phyloP scores from a whole-genome alignment of 371 early-diverging fungal species.

The Mortierella polycephala region DNA sequence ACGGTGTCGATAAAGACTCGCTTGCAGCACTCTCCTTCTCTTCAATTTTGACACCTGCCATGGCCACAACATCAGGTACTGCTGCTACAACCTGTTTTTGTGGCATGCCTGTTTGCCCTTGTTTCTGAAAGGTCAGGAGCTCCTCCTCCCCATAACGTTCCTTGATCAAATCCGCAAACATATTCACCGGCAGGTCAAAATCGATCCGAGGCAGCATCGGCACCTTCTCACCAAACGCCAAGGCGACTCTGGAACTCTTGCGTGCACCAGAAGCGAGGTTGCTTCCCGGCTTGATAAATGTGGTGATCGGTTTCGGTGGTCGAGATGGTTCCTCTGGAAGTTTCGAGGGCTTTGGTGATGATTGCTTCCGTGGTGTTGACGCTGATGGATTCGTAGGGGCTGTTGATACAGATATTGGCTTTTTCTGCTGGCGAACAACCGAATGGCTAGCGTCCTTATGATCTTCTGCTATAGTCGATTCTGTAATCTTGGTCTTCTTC shows the following conservation, averaged over 20 bases:
- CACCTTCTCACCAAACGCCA: constrained; percentile 66
- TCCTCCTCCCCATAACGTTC: constrained; percentile 15
- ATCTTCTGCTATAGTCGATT: background rate
- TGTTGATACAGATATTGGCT: background rate
- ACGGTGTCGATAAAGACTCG: no score
- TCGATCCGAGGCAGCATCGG: constrained; percentile 59
- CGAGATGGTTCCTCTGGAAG: constrained; percentile 18
- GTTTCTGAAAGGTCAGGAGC: background rate
- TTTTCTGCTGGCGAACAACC: background rate
- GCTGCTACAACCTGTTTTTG: no score
- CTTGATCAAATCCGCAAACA: constrained; percentile 46
- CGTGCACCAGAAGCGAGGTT: constrained; percentile 27
- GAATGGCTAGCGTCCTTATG: background rate
- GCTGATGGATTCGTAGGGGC: background rate
- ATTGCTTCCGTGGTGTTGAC: background rate
- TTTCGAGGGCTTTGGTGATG: background rate
- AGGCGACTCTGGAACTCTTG: constrained; percentile 50
- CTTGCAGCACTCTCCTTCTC: no score
- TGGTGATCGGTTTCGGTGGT: constrained; percentile 36
- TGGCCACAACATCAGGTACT: no score
- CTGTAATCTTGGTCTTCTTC: constrained; percentile 17
- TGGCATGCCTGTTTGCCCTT: no score
- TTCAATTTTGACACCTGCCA: no score
- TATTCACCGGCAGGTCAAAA: constrained; percentile 56
- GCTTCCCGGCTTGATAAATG: constrained; percentile 40